Base-by-base conservation (phyloP, 2,329 filamentous ascomycete genomes). In the Penicillium olsonii region DNA sequence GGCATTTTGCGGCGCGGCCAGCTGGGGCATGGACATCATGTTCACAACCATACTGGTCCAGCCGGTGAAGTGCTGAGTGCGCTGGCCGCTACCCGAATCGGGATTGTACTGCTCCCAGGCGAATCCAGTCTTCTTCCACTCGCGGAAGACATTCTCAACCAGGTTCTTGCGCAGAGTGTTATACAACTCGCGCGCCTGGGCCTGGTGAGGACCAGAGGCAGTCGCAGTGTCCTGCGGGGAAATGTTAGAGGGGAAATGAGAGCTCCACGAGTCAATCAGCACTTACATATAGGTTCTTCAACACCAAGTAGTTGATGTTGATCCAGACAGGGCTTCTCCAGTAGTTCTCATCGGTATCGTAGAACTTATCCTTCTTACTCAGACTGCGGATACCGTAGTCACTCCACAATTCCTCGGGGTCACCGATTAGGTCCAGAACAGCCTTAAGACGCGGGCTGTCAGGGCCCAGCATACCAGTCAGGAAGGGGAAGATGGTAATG, bases 21-120 rank as follows among this genome's bases (percentile, higher is more conserved):
- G 65, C 60, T 95, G 87, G 6, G 90, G 88, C 90, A 99, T 92
- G 39, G 84, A 84, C 91, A 97, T 96, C 59, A 99, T 90, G 78
- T 96, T 96, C 38, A 97, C 92, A 40, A 97, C 89, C 72, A 97
- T 77, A 69, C 90, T 96, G n/a, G 94, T 99, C 94, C 94, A 99
- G 42, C 94, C 94, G 0, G 94, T 96, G 69, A 99, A 99, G 72
- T 97, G 92, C 78, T 96, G 91, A 5, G 92, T 97, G 35, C 94
- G 82, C 77, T 97, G 92, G n/a, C 94, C 94, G 45, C 83, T 82
- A 38, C 94, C 94, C 3, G 90, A 95, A 62, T 96, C 90, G 0
- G 92, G 90, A 68, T 95, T 90, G 71, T 97, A 99, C 75, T 99
- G 94, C 74, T 99, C 94, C 92, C 92, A 99, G 0, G 92, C 94